Evolutionary conservation across 2,329 filamentous ascomycete species (phyloP).

Genomic region (Epichloe aotearoae): DNA sequence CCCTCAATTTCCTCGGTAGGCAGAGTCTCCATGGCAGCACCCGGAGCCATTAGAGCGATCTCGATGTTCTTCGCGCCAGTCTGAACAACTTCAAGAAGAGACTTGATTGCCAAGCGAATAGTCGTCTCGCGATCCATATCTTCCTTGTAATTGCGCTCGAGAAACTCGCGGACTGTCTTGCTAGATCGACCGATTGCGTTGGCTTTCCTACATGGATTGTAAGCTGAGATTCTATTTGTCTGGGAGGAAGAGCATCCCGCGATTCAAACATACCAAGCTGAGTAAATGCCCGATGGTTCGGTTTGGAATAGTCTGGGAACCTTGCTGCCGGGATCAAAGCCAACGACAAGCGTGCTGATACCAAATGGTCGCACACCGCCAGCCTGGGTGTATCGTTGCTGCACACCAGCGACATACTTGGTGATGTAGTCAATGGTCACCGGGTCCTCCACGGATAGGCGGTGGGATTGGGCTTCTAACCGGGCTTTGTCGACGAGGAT

Average conservation of each 20-base stretch:
- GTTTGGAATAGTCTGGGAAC: slow-evolving; percentile 91
- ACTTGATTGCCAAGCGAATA: slow-evolving; percentile 96
- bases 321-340: slow-evolving; percentile 90
- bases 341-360: slow-evolving; percentile 93
- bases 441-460: slow-evolving; percentile 92
- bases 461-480: slow-evolving; percentile 92
- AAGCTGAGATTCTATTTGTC: slow-evolving; percentile 6
- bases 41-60: slow-evolving; percentile 94
- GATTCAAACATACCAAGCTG: slow-evolving; percentile 59
- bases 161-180: slow-evolving; percentile 97
- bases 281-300: slow-evolving; percentile 98
- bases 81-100: slow-evolving; percentile 91
- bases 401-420: slow-evolving; percentile 94
- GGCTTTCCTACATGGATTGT: slow-evolving; percentile 61
- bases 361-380: slow-evolving; percentile 98
- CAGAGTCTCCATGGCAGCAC: slow-evolving; percentile 83
- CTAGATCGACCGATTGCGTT: slow-evolving; percentile 96
- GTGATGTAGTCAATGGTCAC: slow-evolving; percentile 99
- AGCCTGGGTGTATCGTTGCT: slow-evolving; percentile 98
- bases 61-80: slow-evolving; percentile 99
- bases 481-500: slow-evolving; percentile 98
- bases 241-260: slow-evolving; percentile 1
- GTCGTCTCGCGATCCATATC: slow-evolving; percentile 94
- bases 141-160: slow-evolving; percentile 97
- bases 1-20: slow-evolving; percentile 91